Conservation (phyloP, 805 yeast species). For the Saturnispora dispora region DNA sequence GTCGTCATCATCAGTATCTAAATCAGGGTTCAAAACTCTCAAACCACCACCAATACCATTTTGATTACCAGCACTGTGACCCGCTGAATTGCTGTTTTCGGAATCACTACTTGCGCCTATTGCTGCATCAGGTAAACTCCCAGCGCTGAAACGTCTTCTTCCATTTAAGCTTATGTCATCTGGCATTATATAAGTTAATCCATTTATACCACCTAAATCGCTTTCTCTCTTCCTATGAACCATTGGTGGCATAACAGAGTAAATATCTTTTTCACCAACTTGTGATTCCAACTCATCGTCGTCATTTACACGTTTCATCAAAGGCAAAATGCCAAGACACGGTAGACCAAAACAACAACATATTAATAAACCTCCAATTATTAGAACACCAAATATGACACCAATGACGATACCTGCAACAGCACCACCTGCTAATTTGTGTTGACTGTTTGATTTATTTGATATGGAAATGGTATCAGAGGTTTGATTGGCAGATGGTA, state of each 20-base stretch:
- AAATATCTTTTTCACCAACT: slow-evolving; percentile 6
- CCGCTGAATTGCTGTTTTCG: slow-evolving; percentile 6
- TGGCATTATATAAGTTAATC: slow-evolving; percentile 11
- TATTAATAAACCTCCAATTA: slow-evolving; percentile 15
- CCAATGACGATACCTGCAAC: slow-evolving; percentile 31
- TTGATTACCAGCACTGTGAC: slow-evolving; percentile 5
- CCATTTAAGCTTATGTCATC: slow-evolving; percentile 14
- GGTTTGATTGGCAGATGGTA: slow-evolving; percentile 11
- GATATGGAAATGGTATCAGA: slow-evolving; percentile 8
- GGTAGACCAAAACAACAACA: slow-evolving; percentile 13
- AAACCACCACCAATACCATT: slow-evolving; percentile 17
- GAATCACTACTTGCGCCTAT: slow-evolving; percentile 15
- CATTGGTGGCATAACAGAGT: slow-evolving; percentile 3
- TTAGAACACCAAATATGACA: slow-evolving; percentile 19
- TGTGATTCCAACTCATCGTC: slow-evolving; percentile 9
- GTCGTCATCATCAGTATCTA: slow-evolving; percentile 14
- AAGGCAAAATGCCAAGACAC: slow-evolving; percentile 13
- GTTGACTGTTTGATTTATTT: not conserved
- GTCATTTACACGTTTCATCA: slow-evolving; percentile 18
- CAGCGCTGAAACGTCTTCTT: slow-evolving; percentile 28
- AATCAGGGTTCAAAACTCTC: slow-evolving; percentile 28
- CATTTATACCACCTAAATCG: slow-evolving; percentile 7
- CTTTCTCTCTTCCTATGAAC: slow-evolving; percentile 2
- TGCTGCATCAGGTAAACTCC: slow-evolving; percentile 29
- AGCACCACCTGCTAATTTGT: slow-evolving; percentile 24